Evolutionary conservation across 2,329 filamentous ascomycete genomes (phyloP).

Genomic region (Ceratocystis destructans): DNA sequence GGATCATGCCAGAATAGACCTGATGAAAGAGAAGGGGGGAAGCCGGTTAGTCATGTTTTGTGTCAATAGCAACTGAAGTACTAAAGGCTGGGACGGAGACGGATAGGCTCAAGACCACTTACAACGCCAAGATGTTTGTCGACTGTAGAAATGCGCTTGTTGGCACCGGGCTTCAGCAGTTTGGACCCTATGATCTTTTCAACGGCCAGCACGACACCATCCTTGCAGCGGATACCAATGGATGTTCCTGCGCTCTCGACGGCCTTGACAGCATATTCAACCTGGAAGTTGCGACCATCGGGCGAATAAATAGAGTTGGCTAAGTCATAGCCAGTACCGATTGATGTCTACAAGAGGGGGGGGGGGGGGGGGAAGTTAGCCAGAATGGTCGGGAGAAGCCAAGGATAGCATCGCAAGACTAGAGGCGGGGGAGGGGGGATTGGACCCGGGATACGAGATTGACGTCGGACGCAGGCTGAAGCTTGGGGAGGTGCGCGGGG

Average conservation of each 20-base stretch:
- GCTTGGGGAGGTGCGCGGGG: neutral
- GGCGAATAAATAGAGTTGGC: constrained; percentile 99
- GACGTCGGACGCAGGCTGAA: neutral
- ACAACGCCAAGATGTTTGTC: constrained; percentile 91
- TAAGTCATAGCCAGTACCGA: constrained; percentile 98
- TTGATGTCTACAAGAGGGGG: constrained; percentile 60
- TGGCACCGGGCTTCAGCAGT: constrained; percentile 84
- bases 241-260: constrained; percentile 96
- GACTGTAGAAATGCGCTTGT: constrained; percentile 92
- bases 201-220: constrained; percentile 87
- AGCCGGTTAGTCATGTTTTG: neutral
- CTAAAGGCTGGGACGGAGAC: too few relatives aligned
- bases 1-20: constrained; percentile 88
- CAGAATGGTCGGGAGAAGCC: neutral
- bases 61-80: neutral
- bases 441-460: neutral
- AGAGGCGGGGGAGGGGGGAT: neutral
- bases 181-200: constrained; percentile 96
- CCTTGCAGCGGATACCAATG: constrained; percentile 91
- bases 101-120: constrained; percentile 29
- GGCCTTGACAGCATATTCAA: constrained; percentile 97
- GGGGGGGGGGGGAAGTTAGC: neutral
- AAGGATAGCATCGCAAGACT: neutral
- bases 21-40: constrained; percentile 27
- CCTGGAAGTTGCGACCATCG: constrained; percentile 97